Base-by-base conservation (phyloP, 2,329 filamentous ascomycete species). In the Aspergillus oerlinghausenensis region DNA sequence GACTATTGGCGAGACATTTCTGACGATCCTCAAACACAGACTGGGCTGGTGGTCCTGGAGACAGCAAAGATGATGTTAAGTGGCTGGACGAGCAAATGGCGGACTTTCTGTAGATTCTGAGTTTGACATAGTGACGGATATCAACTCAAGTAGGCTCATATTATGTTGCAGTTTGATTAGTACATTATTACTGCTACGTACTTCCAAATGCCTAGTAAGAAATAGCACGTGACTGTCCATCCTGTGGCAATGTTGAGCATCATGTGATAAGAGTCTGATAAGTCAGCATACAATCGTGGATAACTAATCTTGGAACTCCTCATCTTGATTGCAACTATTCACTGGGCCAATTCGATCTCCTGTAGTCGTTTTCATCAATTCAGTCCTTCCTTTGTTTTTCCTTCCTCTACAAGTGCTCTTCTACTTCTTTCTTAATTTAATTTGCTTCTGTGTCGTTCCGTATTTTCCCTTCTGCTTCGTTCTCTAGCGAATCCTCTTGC, bases 31-130 rank as follows among this genome's bases (percentile, higher is more conserved):
- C 49, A 14, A 40, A 42, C 32, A n/a, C 52, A 76, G 73, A 82
- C 62, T 83, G 84, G 84, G 84, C 84, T 17, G 85, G 84, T 11
- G 88, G 88, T 1, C 88, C 88, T 4, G 88, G 88, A 0, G 80
- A 87, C n/a, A 88, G 82, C 62, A 82, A 81, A 56, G 84, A 87
- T 32, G 89, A 92, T 70, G 81, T 87, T 2, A 82, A 83, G 65
- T 92, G 88, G 87, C 75, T 92, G 45, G 86, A 92, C 66, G 76
- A 83, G 28, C 82, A 82, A 61, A 67, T 90, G 56, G 77, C 73
- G 17, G 72, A 73, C 6, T 82, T 88, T 52, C 82, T 86, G 57
- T 72, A 61, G 9, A 63, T 55, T 63, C 26, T 40, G 7, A 25
- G 49, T 29, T 29, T 32, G 9, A 50, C 17, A 43, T 11, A 5